Evolutionary conservation across 2,329 filamentous ascomycete genomes (phyloP).

Genomic region (Tolypocladium amazonense): DNA sequence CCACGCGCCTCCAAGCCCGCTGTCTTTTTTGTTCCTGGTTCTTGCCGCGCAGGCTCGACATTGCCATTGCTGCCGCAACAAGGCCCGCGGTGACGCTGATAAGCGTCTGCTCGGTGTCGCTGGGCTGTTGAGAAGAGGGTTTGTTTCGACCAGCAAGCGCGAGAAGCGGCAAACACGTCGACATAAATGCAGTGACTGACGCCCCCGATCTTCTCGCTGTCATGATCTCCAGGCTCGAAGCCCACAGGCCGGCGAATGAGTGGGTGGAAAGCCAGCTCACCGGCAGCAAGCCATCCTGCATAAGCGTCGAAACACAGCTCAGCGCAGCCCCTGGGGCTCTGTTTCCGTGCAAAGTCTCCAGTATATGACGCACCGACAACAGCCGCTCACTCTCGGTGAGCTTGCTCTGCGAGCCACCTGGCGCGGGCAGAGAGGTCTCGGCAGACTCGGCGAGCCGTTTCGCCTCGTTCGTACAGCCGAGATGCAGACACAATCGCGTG

Average conservation of each 20-base stretch:
- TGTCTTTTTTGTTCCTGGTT: constrained; percentile 3
- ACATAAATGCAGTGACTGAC: constrained; percentile 12
- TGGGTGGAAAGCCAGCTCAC: constrained; percentile 13
- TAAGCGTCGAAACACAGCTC: constrained; percentile 12
- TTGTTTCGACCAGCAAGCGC: constrained; percentile 4
- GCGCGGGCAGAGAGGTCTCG: constrained; percentile 6
- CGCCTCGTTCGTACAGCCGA: constrained; percentile 17
- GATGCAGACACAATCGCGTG: constrained; percentile 16
- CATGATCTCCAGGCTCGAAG: constrained; percentile 12
- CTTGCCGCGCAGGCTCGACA: constrained; percentile 7
- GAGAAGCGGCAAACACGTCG: constrained; percentile 12
- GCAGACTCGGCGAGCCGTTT: constrained; percentile 11
- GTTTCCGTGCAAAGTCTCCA: constrained; percentile 5
- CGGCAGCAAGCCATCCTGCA: constrained; percentile 10
- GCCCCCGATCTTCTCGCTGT: constrained; percentile 10
- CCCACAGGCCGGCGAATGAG: constrained; percentile 15
- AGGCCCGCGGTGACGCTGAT: constrained; percentile 19
- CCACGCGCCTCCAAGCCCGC: constrained; percentile 12
- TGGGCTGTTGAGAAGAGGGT: not conserved
- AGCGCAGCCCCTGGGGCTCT: constrained; percentile 7
- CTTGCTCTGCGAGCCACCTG: constrained; percentile 6
- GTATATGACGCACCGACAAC: constrained; percentile 11
- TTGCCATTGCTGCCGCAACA: constrained; percentile 12
- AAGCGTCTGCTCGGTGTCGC: constrained; percentile 14
- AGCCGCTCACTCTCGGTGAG: constrained; percentile 8